These are phyloP conservation scores for Thuidium tamariscinum DNA, from an alignment of 225 moss, liverwort and hornwort genomes.

Conservation along the genomic window DNA sequence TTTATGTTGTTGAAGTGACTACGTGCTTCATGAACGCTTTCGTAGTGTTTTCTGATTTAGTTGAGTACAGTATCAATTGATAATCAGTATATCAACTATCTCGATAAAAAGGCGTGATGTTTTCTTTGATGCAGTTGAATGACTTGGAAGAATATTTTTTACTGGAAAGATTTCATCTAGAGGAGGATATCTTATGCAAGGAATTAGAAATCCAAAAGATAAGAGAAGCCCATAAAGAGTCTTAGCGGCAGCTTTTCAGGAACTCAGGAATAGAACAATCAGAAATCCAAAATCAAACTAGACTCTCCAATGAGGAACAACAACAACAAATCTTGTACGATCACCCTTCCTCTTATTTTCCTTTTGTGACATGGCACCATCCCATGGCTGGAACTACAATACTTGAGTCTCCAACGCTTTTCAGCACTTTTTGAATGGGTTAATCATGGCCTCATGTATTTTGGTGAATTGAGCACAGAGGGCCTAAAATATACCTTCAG, in stretches of 20 bases:
- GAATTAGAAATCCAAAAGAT: slow-evolving; percentile 26
- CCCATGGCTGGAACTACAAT: background rate
- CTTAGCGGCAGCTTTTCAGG: slow-evolving; percentile 23
- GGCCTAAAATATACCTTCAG: background rate
- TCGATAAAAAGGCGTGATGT: background rate
- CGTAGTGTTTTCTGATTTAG: background rate
- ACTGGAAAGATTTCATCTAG: slow-evolving; percentile 25
- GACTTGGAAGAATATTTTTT: slow-evolving; percentile 27
- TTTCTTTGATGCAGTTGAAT: slow-evolving; percentile 14
- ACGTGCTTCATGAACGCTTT: background rate
- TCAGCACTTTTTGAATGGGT: background rate
- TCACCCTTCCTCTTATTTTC: background rate
- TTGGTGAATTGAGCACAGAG: too few relatives aligned
- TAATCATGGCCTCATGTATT: background rate
- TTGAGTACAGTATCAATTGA: background rate
- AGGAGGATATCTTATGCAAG: slow-evolving; percentile 15
- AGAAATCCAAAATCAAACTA: slow-evolving; percentile 23
- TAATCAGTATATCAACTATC: background rate
- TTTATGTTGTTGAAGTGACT: background rate
- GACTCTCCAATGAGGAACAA: slow-evolving; percentile 1
- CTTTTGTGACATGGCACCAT: background rate
- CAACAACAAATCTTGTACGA: slow-evolving; percentile 32
- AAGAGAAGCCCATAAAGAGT: slow-evolving; percentile 24
- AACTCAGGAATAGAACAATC: slow-evolving; percentile 21
- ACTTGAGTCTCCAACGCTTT: background rate